Evolutionary conservation across 257 asterid species (phyloP).

Genomic region (Solanum habrochaites): DNA sequence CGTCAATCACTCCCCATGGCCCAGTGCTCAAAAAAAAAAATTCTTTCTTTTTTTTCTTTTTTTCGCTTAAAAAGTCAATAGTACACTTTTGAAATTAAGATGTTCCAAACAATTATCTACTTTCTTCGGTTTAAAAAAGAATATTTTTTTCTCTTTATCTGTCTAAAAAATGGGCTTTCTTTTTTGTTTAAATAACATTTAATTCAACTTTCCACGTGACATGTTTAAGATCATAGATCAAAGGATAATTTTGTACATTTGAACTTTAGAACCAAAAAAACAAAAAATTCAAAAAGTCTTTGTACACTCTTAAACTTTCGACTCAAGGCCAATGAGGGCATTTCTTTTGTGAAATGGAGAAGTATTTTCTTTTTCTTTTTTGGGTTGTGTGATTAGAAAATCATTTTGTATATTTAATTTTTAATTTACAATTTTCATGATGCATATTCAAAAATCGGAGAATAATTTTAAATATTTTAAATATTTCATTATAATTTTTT

Average conservation of each 20-base stretch:
- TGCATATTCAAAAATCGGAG: too few relatives aligned
- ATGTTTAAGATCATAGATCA: accelerated
- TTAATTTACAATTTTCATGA: too few relatives aligned
- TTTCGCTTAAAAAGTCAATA: not conserved
- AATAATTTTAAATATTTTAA: too few relatives aligned
- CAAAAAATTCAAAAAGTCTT: too few relatives aligned
- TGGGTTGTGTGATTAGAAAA: too few relatives aligned
- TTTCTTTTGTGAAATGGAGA: accelerated
- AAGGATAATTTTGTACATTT: accelerated
- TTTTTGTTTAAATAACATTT: too few relatives aligned
- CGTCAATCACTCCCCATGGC: not conserved
- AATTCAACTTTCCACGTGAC: accelerated
- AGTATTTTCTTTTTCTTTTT: too few relatives aligned
- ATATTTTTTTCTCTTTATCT: accelerated
- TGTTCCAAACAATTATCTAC: not conserved
- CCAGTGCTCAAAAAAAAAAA: not conserved
- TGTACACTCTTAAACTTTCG: too few relatives aligned
- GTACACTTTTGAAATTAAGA: not conserved
- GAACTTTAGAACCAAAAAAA: accelerated
- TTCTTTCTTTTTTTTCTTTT: too few relatives aligned
- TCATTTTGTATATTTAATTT: too few relatives aligned
- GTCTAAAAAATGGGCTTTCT: too few relatives aligned
- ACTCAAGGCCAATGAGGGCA: accelerated
- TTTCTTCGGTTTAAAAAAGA: too few relatives aligned
- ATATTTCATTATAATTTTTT: accelerated